Base-by-base conservation (phyloP, 2,329 filamentous ascomycete genomes). In the Akanthomyces lecanii region DNA sequence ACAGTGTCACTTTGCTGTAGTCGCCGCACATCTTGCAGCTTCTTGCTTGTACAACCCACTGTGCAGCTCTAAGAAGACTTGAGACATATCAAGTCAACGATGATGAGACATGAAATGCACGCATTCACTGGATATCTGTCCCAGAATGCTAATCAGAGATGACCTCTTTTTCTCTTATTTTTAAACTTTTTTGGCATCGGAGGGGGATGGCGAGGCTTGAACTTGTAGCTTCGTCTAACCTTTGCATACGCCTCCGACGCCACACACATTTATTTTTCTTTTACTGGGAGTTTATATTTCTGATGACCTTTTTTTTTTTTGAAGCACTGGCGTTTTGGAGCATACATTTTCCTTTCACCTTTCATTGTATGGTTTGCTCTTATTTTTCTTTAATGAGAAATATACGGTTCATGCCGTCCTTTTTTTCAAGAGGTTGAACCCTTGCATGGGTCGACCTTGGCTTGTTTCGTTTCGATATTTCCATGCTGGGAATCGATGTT, bases 1-100 rank as follows among this genome's bases (percentile, higher is more conserved):
- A 23, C 16, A 3, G 25, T 33, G 21, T 23, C 33, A 10, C 36
- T 44, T 51, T 42, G 38, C 38, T 16, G 14, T 23, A 44, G 48
- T 36, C 63, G 60, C 63, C 62, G 48, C 64, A 50, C 66, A 70
- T 69, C 67, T 68, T 69, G 65, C 69, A 71, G 69, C 64, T 63
- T 63, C 61, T 67, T 64, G 62, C 62, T 64, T 57, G 60, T 57
- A 63, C 61, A 51, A 63, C 10, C 38, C 33, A 44, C 23, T 57
- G 61, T 56, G 52, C 53, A 56, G 53, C 53, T 51, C 60, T 57
- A 57, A 51, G 61, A 51, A 56, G 61, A 51, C 45, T 47, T 61
- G 54, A 48, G 36, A 52, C 25, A 51, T 61, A 61, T 58, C 36
- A 64, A 64, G 63, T 65, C 61, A 57, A 63, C 61, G 36, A 63